phyloP scores from a whole-genome alignment of 768 basidiomycete genomes.

The Boletus tomentosulus region DNA sequence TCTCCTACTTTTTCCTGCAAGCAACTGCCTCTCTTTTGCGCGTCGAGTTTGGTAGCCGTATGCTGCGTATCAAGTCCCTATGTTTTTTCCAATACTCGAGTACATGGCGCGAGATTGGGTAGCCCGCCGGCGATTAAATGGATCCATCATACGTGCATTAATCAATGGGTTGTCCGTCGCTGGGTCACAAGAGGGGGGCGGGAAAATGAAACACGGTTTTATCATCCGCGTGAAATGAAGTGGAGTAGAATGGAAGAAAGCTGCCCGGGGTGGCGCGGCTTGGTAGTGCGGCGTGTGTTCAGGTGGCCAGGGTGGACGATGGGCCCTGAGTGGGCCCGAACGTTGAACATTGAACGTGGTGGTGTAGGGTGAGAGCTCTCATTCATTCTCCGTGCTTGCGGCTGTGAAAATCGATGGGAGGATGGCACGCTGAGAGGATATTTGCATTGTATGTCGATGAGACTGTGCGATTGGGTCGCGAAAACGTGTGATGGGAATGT shows the following conservation, averaged over 20 bases:
- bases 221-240: conserved; percentile 3
- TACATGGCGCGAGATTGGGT: neutral
- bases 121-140: neutral
- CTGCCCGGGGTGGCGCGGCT: neutral
- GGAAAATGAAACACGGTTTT: conserved; percentile 1
- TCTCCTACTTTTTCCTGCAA: neutral
- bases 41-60: neutral
- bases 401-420: neutral
- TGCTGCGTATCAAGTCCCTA: neutral
- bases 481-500: neutral
- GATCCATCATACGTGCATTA: neutral
- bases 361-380: neutral
- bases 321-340: neutral
- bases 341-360: neutral
- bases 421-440: neutral
- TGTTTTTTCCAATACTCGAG: neutral
- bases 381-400: neutral
- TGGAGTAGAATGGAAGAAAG: conserved; percentile 6
- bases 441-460: neutral
- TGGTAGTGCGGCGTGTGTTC: neutral
- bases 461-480: neutral
- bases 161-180: neutral
- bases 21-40: neutral
- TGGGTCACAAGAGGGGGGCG: neutral
- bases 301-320: neutral